Evolutionary conservation across 495 filamentous ascomycete genomes (phyloP).

Genomic region (Podospora australis): DNA sequence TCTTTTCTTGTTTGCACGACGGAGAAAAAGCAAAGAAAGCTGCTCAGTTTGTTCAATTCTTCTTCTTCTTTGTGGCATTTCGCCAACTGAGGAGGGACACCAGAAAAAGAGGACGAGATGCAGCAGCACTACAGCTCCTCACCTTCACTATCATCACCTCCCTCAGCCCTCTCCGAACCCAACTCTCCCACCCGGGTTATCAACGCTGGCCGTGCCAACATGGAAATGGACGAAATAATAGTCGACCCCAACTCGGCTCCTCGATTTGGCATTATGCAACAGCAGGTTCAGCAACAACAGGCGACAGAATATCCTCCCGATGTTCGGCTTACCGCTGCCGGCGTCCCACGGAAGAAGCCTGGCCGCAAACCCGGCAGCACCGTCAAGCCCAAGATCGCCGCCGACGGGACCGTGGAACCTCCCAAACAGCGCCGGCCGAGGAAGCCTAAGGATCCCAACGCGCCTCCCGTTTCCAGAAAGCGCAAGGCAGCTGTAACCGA

Average conservation of each 20-base stretch:
- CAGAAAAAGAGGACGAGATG: constrained; percentile 15
- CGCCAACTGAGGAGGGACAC: no score
- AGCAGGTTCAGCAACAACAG: constrained; percentile 16
- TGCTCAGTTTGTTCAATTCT: no score
- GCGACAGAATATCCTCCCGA: constrained; percentile 12
- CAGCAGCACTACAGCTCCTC: constrained; percentile 26
- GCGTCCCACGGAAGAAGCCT: constrained; percentile 42
- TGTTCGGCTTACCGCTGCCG: constrained; percentile 38
- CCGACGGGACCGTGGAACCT: constrained; percentile 37
- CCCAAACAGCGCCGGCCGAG: constrained; percentile 48
- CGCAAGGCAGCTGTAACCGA: constrained; percentile 39
- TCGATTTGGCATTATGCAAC: constrained; percentile 27
- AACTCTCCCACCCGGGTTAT: constrained; percentile 27
- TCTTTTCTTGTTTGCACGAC: no score
- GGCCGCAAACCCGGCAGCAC: constrained; percentile 46
- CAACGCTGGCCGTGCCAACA: constrained; percentile 28
- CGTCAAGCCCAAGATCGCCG: constrained; percentile 37
- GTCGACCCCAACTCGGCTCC: constrained; percentile 30
- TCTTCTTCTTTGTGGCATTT: no score
- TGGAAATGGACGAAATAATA: constrained; percentile 34
- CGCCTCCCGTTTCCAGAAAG: constrained; percentile 46
- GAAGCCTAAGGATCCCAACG: constrained; percentile 52
- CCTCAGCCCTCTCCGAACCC: constrained; percentile 31
- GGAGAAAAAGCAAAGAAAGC: no score
- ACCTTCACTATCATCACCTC: constrained; percentile 31